phyloP scores from a whole-genome alignment of 2,329 filamentous ascomycete species.

The Aspergillus intermedius region DNA sequence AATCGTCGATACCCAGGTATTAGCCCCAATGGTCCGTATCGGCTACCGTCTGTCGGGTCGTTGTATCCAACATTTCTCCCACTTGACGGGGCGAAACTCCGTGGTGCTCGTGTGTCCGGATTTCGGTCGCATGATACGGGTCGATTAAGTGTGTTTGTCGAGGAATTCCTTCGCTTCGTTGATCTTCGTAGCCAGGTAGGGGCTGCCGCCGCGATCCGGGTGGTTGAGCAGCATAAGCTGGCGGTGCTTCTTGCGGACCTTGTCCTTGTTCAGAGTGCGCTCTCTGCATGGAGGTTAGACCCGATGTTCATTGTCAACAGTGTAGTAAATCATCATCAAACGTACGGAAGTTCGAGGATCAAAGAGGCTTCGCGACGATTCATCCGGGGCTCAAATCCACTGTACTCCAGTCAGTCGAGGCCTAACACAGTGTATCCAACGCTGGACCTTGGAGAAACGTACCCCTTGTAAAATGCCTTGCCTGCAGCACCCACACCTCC shows the following conservation, averaged over 20 bases:
- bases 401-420: constrained; percentile 14
- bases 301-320: background rate
- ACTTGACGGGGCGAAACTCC: too few species aligned
- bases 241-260: constrained; percentile 90
- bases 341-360: constrained; percentile 83
- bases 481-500: constrained; percentile 66
- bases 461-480: constrained; percentile 90
- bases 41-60: constrained; percentile 1
- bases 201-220: constrained; percentile 92
- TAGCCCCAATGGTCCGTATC: constrained; percentile 1
- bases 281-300: constrained; percentile 53
- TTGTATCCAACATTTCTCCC: too few species aligned
- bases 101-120: too few species aligned
- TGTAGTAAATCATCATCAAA: constrained; percentile 7
- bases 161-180: constrained; percentile 97
- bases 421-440: background rate
- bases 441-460: constrained; percentile 5
- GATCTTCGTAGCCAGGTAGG: constrained; percentile 93
- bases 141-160: constrained; percentile 57
- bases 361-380: constrained; percentile 82
- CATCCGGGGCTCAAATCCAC: constrained; percentile 93
- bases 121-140: background rate
- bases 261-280: constrained; percentile 79
- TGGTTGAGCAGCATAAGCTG: constrained; percentile 97
- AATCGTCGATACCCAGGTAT: constrained; percentile 6